Base-by-base conservation (phyloP, 1,284 basidiomycete species). In the Naganishia albida region DNA sequence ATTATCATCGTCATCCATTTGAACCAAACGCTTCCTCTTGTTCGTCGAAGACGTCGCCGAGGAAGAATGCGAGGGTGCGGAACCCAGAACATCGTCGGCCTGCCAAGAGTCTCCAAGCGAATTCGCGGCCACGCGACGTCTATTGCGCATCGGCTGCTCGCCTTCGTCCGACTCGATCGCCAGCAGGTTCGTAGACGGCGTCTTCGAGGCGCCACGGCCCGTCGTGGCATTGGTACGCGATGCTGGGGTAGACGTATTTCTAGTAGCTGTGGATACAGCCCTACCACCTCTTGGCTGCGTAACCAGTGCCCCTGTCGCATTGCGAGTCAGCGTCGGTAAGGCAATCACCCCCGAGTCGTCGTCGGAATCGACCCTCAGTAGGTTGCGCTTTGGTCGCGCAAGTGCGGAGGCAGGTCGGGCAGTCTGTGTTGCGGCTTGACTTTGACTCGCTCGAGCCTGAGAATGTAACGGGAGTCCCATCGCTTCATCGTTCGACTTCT, bases 131-230 rank as follows among this genome's bases (percentile, higher is more conserved):
- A 26, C 18, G 20, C 48, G 57, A 23, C 48, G 38, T 13, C 34
- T 49, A 7, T 49, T 49, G 46, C 34, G 34, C 18, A 50, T 46
- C 38, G 57, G 57, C 34, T 56, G 54, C 28, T 30, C 42, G n/a
- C 50, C 57, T 25, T 60, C 57, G 23, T 60, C 57, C 25, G 57
- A 60, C 44, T 60, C 46, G 15, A 60, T 46, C 2, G 57, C 57
- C 0, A 60, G 57, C 30, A 60, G 26, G 40, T 38, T 49, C 18
- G 40, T 18, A 15, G 46, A 38, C 20, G 34, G 18, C 15, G 23
- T 15, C 3, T 40, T 20, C 1, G 34, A n/a, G 16, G 28, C 23
- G 13, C 46, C 46, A 38, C 46, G 46, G 15, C 40, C 42, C 7
- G 57, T 23, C 20, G 46, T 39, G 7, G 57, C 38, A 39, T 25